A percentile compares a stretch with the other conserved stretches of the same genome.
Evolutionary conservation across 305 asterid species (phyloP).

Genomic region (Solanum chacoense): DNA sequence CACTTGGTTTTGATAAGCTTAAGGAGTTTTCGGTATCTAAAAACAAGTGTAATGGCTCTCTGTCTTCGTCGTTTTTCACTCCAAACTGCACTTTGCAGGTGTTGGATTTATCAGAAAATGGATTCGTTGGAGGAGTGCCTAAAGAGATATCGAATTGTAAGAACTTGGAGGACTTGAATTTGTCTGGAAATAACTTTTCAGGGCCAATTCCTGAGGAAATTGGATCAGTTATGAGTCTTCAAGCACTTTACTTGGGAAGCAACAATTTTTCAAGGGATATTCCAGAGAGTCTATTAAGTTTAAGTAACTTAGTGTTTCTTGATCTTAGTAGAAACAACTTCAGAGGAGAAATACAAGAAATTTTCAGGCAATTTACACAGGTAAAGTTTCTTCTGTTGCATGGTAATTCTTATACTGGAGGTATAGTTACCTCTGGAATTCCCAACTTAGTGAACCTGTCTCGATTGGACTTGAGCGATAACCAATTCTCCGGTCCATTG

Average conservation of each 20-base stretch:
- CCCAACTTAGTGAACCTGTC: conserved; percentile 40
- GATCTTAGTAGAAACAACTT: conserved; percentile 67
- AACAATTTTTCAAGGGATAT: conserved; percentile 67
- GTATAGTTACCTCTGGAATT: conserved; percentile 48
- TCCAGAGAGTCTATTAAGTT: conserved; percentile 42
- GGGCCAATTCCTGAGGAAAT: conserved; percentile 63
- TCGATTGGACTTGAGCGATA: conserved; percentile 73
- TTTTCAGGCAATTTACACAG: conserved; percentile 52
- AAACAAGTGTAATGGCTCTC: conserved; percentile 37
- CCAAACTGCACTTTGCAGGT: conserved; percentile 38
- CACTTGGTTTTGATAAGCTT: conserved; percentile 52
- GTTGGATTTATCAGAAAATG: conserved; percentile 63
- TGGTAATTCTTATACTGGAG: conserved; percentile 50
- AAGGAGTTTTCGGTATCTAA: conserved; percentile 47
- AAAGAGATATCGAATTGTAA: conserved; percentile 53
- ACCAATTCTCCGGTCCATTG: conserved; percentile 54
- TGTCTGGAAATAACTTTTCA: conserved; percentile 50
- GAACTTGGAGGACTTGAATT: conserved; percentile 30
- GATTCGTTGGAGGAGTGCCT: conserved; percentile 48
- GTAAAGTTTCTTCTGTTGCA: conserved; percentile 62
- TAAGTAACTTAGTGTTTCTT: conserved; percentile 44
- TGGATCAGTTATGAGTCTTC: conserved; percentile 44
- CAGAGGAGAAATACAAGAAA: conserved; percentile 55
- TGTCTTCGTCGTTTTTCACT: conserved; percentile 30
- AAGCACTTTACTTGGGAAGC: conserved; percentile 49